These are phyloP conservation scores for Dactylonectria macrodidyma DNA, from an alignment of 2,329 filamentous ascomycete species.

Conservation along the genomic window DNA sequence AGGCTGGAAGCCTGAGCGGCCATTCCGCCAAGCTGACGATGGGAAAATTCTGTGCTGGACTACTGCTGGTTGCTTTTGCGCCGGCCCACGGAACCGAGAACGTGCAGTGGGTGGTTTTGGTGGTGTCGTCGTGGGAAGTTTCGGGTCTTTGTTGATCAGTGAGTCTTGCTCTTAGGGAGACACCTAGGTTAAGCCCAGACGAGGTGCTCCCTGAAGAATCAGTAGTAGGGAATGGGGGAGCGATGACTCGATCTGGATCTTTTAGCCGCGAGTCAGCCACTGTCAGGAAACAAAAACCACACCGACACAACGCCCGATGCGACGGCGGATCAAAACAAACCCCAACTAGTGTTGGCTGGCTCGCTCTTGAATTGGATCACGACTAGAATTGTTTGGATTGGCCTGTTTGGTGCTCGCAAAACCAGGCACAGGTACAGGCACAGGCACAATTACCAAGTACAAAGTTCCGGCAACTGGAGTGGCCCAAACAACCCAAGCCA, in stretches of 20 bases:
- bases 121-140: neutral
- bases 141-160: neutral
- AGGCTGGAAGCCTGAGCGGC: slow-evolving; percentile 12
- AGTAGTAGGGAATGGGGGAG: neutral
- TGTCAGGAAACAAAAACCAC: neutral
- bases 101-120: neutral
- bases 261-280: slow-evolving; percentile 11
- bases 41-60: slow-evolving; percentile 3
- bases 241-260: slow-evolving; percentile 1
- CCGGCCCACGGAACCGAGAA: neutral
- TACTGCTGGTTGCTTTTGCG: neutral
- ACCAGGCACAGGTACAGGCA: neutral
- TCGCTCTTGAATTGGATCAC: neutral
- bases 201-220: too few species aligned
- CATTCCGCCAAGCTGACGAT: neutral
- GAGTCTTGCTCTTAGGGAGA: neutral
- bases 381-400: neutral
- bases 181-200: too few species aligned
- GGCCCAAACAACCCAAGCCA: neutral
- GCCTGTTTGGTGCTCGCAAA: neutral
- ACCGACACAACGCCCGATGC: neutral
- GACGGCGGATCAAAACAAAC: neutral
- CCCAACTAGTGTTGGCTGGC: neutral
- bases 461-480: too few species aligned
- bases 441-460: neutral